Evolutionary conservation across 495 filamentous ascomycete genomes (phyloP).

Genomic region (Monascus purpureus): DNA sequence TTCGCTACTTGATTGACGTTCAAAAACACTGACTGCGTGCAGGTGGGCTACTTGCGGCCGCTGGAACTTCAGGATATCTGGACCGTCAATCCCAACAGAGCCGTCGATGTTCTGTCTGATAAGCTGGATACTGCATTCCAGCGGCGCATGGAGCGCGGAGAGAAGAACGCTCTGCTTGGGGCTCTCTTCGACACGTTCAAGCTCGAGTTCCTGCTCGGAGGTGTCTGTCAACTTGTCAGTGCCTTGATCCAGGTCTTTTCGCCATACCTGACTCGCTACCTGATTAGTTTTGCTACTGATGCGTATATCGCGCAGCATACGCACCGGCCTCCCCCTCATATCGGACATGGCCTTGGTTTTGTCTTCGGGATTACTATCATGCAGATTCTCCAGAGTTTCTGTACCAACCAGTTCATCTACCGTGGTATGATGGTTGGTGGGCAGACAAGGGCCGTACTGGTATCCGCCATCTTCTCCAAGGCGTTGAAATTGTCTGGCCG

Average conservation of each 20-base stretch:
- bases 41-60: slow-evolving; percentile 62
- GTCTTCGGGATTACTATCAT: slow-evolving; percentile 63
- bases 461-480: slow-evolving; percentile 67
- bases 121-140: slow-evolving; percentile 55
- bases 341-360: slow-evolving; percentile 57
- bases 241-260: slow-evolving; percentile 59
- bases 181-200: slow-evolving; percentile 82
- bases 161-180: slow-evolving; percentile 61
- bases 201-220: slow-evolving; percentile 73
- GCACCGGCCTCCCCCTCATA: slow-evolving; percentile 38
- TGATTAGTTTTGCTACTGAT: slow-evolving; percentile 66
- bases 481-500: slow-evolving; percentile 67
- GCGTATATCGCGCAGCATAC: slow-evolving; percentile 48
- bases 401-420: slow-evolving; percentile 71
- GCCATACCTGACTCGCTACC: slow-evolving; percentile 56
- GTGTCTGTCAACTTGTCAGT: slow-evolving; percentile 58
- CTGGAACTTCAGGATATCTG: slow-evolving; percentile 80
- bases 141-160: slow-evolving; percentile 46
- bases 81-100: slow-evolving; percentile 66
- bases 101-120: slow-evolving; percentile 49
- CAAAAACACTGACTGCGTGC: slow-evolving; percentile 2
- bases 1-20: neutral
- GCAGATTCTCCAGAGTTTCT: slow-evolving; percentile 59
- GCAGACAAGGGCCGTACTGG: slow-evolving; percentile 58
- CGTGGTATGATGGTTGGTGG: slow-evolving; percentile 69